A percentile compares a stretch with the other conserved stretches of the same genome.
Conservation (phyloP, 352 stramenopile species). For the Globisporangium paddicum region DNA sequence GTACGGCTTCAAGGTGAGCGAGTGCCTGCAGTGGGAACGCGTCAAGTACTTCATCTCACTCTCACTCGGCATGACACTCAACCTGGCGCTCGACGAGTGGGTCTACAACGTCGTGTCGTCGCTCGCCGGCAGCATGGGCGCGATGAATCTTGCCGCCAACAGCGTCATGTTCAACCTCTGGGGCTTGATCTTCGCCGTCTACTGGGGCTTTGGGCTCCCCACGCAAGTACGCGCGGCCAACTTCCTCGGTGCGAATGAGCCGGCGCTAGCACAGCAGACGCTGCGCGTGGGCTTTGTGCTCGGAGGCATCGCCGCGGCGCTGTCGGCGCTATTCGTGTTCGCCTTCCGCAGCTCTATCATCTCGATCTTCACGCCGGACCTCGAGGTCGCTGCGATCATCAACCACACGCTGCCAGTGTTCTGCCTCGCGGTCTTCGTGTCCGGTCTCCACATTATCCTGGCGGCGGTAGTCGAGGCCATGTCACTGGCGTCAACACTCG, state of each 20-base stretch:
- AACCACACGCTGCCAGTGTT: constrained; percentile 60
- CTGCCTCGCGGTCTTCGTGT: constrained; percentile 69
- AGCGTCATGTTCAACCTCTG: constrained; percentile 82
- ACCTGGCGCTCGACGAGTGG: constrained; percentile 75
- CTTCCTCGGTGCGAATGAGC: constrained; percentile 65
- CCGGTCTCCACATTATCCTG: constrained; percentile 69
- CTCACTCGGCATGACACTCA: constrained; percentile 72
- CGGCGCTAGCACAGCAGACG: constrained; percentile 46
- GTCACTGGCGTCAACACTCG: constrained; percentile 66
- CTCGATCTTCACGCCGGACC: constrained; percentile 62
- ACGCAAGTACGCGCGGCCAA: constrained; percentile 77
- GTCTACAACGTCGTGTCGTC: constrained; percentile 75
- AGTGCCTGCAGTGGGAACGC: constrained; percentile 60
- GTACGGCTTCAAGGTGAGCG: constrained; percentile 49
- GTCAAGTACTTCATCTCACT: constrained; percentile 59
- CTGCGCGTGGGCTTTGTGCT: constrained; percentile 64
- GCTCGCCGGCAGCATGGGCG: constrained; percentile 57
- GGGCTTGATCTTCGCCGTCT: constrained; percentile 79
- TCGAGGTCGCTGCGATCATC: constrained; percentile 42
- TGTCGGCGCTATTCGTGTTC: constrained; percentile 49
- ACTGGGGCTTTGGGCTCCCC: constrained; percentile 78
- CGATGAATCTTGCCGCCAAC: constrained; percentile 67
- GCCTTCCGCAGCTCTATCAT: constrained; percentile 47
- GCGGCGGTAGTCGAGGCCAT: constrained; percentile 77
- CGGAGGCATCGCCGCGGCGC: constrained; percentile 39